These are phyloP conservation scores for Leccinum boreale DNA, from an alignment of 768 basidiomycete genomes.

Conservation along the genomic window DNA sequence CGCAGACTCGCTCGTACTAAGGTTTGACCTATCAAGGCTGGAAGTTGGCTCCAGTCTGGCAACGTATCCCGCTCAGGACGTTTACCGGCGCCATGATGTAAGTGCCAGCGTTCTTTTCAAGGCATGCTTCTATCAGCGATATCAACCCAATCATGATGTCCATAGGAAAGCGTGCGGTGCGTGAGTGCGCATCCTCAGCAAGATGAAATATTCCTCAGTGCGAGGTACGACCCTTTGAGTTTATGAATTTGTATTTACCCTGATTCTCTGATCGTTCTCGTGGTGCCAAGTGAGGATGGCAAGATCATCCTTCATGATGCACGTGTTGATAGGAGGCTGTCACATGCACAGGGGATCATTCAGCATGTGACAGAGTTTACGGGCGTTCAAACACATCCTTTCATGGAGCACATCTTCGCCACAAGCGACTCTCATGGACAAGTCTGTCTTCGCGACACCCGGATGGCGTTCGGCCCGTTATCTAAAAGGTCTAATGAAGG, in stretches of 20 bases:
- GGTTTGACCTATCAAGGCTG: conserved; percentile 50
- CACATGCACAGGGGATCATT: conserved; percentile 48
- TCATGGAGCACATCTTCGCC: conserved; percentile 63
- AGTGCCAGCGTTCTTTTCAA: conserved; percentile 10
- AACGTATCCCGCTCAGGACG: conserved; percentile 17
- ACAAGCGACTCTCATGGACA: conserved; percentile 58
- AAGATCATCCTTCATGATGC: conserved; percentile 60
- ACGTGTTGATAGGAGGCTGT: conserved; percentile 36
- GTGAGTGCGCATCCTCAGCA: conserved; percentile 63
- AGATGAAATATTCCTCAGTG: conserved; percentile 68
- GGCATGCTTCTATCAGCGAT: conserved; percentile 19
- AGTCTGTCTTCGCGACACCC: conserved; percentile 64
- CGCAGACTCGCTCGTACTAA: conserved; percentile 46
- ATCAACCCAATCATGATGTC: conserved; percentile 10
- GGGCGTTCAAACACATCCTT: conserved; percentile 64
- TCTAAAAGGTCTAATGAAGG: conserved; percentile 45
- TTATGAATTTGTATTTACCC: conserved; percentile 11
- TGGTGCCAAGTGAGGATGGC: conserved; percentile 61
- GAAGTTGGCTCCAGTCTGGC: conserved; percentile 12
- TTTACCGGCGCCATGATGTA: conserved; percentile 33
- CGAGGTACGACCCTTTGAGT: conserved; percentile 43
- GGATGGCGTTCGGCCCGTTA: conserved; percentile 69
- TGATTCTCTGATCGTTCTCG: conserved; percentile 17
- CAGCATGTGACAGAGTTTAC: conserved; percentile 57
- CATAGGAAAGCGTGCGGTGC: conserved; percentile 63